Evolutionary conservation across 306 rosid genomes (phyloP).

Genomic region (Morella rubra): DNA sequence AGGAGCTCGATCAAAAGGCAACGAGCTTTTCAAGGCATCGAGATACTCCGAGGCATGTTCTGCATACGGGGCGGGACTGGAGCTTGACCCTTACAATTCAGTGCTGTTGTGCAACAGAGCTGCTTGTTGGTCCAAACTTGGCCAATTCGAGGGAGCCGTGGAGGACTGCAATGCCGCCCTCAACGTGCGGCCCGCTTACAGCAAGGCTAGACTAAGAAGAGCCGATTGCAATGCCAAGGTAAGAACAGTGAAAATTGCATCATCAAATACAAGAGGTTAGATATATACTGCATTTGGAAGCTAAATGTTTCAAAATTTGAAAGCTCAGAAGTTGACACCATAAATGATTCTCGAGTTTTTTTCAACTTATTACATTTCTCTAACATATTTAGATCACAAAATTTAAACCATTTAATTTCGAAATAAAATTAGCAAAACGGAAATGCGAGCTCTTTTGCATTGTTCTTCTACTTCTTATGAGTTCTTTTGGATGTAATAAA

Average conservation of each 20-base stretch:
- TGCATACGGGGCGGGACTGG: conserved; percentile 81
- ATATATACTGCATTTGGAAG: too few relatives aligned
- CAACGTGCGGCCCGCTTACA: conserved; percentile 62
- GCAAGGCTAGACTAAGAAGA: conserved; percentile 79
- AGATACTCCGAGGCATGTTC: conserved; percentile 68
- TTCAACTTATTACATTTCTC: too few relatives aligned
- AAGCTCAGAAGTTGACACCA: too few relatives aligned
- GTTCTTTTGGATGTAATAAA: conserved; percentile 1
- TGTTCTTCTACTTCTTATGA: neutral
- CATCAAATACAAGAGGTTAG: neutral
- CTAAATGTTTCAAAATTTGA: too few relatives aligned
- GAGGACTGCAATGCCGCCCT: conserved; percentile 77
- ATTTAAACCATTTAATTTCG: too few relatives aligned
- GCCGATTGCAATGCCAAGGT: conserved; percentile 91
- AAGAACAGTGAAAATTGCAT: neutral
- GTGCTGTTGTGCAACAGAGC: conserved; percentile 80
- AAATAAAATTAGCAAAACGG: too few relatives aligned
- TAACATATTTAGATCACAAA: too few relatives aligned
- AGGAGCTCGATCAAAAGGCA: conserved; percentile 67
- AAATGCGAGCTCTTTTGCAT: neutral
- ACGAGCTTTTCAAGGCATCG: conserved; percentile 64
- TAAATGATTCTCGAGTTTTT: too few relatives aligned
- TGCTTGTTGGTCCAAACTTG: conserved; percentile 69
- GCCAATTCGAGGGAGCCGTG: conserved; percentile 59
- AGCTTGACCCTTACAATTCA: conserved; percentile 60